A percentile compares a stretch with the other conserved stretches of the same genome.
Conservation (phyloP, 106 monocot species). For the Acorus gramineus region DNA sequence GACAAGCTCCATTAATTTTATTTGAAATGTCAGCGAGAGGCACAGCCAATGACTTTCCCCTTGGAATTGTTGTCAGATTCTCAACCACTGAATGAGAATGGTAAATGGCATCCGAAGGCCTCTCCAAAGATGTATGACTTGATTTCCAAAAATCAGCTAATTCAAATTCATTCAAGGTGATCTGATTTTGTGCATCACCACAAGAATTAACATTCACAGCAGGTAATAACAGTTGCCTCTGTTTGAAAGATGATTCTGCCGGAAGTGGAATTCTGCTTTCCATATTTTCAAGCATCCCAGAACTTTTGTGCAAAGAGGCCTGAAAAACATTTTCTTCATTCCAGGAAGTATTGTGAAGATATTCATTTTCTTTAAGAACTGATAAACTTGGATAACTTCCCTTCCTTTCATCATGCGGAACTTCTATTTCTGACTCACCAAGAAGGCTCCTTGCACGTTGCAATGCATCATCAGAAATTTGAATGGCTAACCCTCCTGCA, state of each 20-base stretch:
- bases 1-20: constrained; percentile 4
- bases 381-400: background rate
- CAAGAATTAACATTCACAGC: background rate
- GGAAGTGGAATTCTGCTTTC: background rate
- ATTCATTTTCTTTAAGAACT: constrained; percentile 18
- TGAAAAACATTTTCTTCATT: constrained; percentile 32
- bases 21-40: constrained; percentile 49
- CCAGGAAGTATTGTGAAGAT: constrained; percentile 4
- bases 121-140: constrained; percentile 6
- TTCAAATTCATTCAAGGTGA: constrained; percentile 1
- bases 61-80: constrained; percentile 5
- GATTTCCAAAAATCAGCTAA: background rate
- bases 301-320: constrained; percentile 8
- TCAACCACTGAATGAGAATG: constrained; percentile 1
- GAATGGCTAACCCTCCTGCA: constrained; percentile 55
- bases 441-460: constrained; percentile 62
- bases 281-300: background rate
- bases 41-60: constrained; percentile 8
- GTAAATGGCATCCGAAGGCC: constrained; percentile 4
- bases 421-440: constrained; percentile 26
- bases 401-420: constrained; percentile 8
- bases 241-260: background rate
- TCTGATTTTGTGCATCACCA: background rate
- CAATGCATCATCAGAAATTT: constrained; percentile 60
- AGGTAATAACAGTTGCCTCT: constrained; percentile 6